Evolutionary conservation across 164 flowering plant species (phyloP).

Genomic region (Taxillus chinensis): DNA sequence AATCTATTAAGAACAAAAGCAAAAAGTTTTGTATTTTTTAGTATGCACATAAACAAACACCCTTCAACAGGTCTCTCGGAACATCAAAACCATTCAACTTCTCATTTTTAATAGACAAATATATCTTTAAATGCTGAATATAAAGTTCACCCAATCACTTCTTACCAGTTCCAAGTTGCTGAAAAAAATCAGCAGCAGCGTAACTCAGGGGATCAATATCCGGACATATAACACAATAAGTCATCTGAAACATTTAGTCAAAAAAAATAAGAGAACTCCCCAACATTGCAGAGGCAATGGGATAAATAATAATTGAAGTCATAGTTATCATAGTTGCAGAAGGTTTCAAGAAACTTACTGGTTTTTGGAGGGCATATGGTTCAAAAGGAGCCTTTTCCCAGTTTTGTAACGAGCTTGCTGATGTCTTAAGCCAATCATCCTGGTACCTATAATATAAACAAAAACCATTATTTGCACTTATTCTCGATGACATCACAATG

Average conservation of each 20-base stretch:
- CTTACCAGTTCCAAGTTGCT: slow-evolving; percentile 94
- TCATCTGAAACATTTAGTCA: slow-evolving; percentile 52
- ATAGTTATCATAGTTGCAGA: background rate
- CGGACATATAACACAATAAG: slow-evolving; percentile 76
- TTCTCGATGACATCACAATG: background rate
- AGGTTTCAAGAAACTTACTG: slow-evolving; percentile 36
- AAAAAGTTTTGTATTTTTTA: no score
- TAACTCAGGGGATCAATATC: slow-evolving; percentile 82
- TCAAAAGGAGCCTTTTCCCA: slow-evolving; percentile 99
- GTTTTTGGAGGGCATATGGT: slow-evolving; percentile 87
- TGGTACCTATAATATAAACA: slow-evolving; percentile 59
- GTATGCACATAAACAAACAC: no score
- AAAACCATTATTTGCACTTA: slow-evolving; percentile 5
- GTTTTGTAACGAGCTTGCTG: slow-evolving; percentile 62
- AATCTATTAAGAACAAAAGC: no score
- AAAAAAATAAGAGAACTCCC: background rate
- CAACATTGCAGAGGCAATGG: background rate
- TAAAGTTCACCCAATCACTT: slow-evolving; percentile 3
- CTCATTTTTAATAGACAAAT: no score
- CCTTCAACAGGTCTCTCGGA: no score
- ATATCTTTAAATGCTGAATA: no score
- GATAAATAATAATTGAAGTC: no score
- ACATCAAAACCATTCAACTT: no score
- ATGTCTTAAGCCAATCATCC: slow-evolving; percentile 99
- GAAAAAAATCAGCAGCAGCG: slow-evolving; percentile 93